Evolutionary conservation across 495 filamentous ascomycete species (phyloP).

Genomic region (Amniculicola lignicola): DNA sequence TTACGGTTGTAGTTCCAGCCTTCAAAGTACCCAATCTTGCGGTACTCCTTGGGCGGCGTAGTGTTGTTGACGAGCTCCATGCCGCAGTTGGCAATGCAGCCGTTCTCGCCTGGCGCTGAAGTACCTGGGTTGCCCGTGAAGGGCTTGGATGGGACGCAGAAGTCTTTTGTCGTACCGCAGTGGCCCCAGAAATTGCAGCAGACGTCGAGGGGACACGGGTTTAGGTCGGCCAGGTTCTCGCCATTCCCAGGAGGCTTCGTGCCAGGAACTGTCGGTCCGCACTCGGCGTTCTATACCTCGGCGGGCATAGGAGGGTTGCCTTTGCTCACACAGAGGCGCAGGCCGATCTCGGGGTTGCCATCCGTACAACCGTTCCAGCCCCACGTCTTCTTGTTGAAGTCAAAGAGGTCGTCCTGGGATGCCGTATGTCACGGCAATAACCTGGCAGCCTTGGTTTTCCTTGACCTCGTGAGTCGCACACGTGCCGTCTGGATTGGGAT

Average conservation of each 20-base stretch:
- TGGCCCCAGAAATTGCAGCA: constrained; percentile 44
- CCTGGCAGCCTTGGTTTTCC: constrained; percentile 36
- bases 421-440: constrained; percentile 32
- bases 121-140: constrained; percentile 43
- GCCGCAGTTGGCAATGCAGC: constrained; percentile 5
- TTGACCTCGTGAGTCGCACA: constrained; percentile 43
- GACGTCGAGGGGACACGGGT: constrained; percentile 17
- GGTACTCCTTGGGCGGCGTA: neutral
- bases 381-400: constrained; percentile 49
- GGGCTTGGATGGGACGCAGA: constrained; percentile 41
- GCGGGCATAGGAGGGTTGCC: constrained; percentile 49
- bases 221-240: constrained; percentile 4
- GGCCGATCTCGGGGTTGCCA: constrained; percentile 28
- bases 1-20: neutral
- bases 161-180: constrained; percentile 50
- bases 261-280: constrained; percentile 41
- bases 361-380: constrained; percentile 48
- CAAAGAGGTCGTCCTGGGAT: constrained; percentile 42
- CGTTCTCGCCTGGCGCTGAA: neutral
- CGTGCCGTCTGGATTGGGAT: constrained; percentile 44
- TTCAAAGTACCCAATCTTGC: neutral
- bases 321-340: constrained; percentile 51
- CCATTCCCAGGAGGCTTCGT: neutral
- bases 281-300: constrained; percentile 39
- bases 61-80: constrained; percentile 7